A percentile compares a stretch with the other conserved stretches of the same genome.
Conservation (phyloP, 2,329 filamentous ascomycete genomes). For the Colletotrichum ledebouriae region DNA sequence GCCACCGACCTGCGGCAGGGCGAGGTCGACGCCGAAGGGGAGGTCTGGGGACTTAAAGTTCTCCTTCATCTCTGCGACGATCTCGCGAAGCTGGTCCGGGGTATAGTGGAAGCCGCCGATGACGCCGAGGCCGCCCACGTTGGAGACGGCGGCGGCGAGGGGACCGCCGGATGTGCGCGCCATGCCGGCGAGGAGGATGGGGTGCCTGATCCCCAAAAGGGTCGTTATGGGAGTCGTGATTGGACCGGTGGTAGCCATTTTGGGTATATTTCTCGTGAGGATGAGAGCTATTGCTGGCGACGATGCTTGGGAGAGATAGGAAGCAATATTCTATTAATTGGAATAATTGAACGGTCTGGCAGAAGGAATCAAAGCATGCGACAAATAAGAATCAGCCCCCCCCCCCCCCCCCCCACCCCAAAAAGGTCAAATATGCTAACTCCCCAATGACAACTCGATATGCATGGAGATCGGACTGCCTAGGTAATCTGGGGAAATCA, state of each 20-base stretch:
- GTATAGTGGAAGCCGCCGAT: constrained; percentile 81
- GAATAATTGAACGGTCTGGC: background rate
- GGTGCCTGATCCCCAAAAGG: constrained; percentile 87
- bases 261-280: constrained; percentile 23
- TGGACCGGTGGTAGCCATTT: constrained; percentile 61
- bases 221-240: constrained; percentile 83
- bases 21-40: constrained; percentile 92
- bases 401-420: too few species aligned
- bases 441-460: constrained; percentile 5
- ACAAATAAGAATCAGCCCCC: background rate
- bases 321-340: background rate
- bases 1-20: constrained; percentile 89
- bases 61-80: constrained; percentile 88
- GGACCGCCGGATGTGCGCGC: constrained; percentile 83
- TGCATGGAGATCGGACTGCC: constrained; percentile 48
- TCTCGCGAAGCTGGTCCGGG: constrained; percentile 79
- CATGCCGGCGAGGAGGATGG: constrained; percentile 95
- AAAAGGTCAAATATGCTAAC: too few species aligned
- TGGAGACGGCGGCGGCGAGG: constrained; percentile 88
- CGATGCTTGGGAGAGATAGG: background rate
- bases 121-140: constrained; percentile 86
- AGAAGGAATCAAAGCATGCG: background rate
- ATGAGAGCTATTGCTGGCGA: background rate
- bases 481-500: constrained; percentile 41
- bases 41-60: constrained; percentile 75